Evolutionary conservation across 441 rosid species (phyloP).

Genomic region (Populus trichocarpa): DNA sequence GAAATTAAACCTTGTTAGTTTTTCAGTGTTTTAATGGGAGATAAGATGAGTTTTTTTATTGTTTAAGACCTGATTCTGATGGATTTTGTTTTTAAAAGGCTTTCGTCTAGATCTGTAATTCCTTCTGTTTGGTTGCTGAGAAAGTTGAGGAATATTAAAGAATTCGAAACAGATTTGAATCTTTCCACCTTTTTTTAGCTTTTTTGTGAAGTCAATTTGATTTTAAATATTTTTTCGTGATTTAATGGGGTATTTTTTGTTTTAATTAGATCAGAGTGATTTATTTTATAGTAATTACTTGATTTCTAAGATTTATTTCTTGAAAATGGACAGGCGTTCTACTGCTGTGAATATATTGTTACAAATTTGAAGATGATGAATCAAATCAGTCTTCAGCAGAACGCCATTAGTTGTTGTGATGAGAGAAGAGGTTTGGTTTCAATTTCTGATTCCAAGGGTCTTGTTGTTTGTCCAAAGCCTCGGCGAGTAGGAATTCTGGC

Average conservation of each 20-base stretch:
- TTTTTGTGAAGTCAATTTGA: neutral
- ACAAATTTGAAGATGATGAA: slow-evolving; percentile 61
- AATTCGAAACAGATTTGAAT: neutral
- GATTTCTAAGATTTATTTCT: neutral
- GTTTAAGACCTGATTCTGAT: too few species aligned
- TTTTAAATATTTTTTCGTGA: neutral
- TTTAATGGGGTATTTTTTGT: neutral
- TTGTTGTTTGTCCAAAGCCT: slow-evolving; percentile 80
- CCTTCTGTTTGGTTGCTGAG: slow-evolving; percentile 1
- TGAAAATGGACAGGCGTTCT: slow-evolving; percentile 32
- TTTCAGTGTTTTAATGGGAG: neutral
- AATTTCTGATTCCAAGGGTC: slow-evolving; percentile 41
- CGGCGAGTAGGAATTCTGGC: slow-evolving; percentile 57
- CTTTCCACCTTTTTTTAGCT: too few species aligned
- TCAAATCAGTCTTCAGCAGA: slow-evolving; percentile 63
- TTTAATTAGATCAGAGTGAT: neutral
- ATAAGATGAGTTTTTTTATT: neutral
- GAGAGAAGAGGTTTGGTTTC: slow-evolving; percentile 49
- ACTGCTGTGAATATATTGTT: slow-evolving; percentile 18
- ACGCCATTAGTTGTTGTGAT: slow-evolving; percentile 51
- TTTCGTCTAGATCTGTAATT: slow-evolving; percentile 23
- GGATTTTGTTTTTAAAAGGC: neutral
- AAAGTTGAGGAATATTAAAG: slow-evolving; percentile 1
- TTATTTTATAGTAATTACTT: neutral
- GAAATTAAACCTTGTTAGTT: neutral